Evolutionary conservation across 805 yeast genomes (phyloP).

Genomic region (Candida ipomoeae): DNA sequence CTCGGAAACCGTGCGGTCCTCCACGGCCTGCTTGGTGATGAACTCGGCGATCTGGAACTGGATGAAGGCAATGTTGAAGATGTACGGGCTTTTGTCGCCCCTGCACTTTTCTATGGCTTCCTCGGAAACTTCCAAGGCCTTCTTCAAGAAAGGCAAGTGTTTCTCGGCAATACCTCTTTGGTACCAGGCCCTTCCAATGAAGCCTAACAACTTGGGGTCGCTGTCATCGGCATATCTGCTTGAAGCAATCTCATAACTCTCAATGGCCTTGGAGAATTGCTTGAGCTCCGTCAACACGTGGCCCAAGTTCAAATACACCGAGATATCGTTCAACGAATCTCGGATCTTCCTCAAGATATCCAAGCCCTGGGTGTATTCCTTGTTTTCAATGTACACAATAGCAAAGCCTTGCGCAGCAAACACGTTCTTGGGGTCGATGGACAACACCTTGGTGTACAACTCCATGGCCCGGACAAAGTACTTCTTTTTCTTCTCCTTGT

Average conservation of each 20-base stretch:
- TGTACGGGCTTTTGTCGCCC: slow-evolving; percentile 34
- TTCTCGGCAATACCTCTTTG: slow-evolving; percentile 68
- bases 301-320: slow-evolving; percentile 81
- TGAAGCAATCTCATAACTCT: slow-evolving; percentile 78
- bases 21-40: slow-evolving; percentile 54
- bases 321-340: slow-evolving; percentile 81
- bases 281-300: slow-evolving; percentile 81
- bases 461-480: slow-evolving; percentile 90
- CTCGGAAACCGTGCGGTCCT: slow-evolving; percentile 59
- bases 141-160: slow-evolving; percentile 54
- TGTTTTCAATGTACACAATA: slow-evolving; percentile 82
- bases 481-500: slow-evolving; percentile 53
- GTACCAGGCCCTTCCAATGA: slow-evolving; percentile 87
- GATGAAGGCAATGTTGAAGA: slow-evolving; percentile 78
- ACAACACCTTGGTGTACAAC: slow-evolving; percentile 80
- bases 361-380: slow-evolving; percentile 68
- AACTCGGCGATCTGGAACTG: slow-evolving; percentile 86
- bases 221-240: slow-evolving; percentile 57
- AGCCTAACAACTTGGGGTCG: slow-evolving; percentile 63
- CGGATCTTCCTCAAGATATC: slow-evolving; percentile 85
- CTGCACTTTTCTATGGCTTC: slow-evolving; percentile 45
- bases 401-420: slow-evolving; percentile 99
- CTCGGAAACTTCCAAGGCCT: slow-evolving; percentile 59
- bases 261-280: slow-evolving; percentile 82
- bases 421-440: slow-evolving; percentile 77